phyloP scores from a whole-genome alignment of 768 basidiomycete species.

The Kwoniella bestiolae region DNA sequence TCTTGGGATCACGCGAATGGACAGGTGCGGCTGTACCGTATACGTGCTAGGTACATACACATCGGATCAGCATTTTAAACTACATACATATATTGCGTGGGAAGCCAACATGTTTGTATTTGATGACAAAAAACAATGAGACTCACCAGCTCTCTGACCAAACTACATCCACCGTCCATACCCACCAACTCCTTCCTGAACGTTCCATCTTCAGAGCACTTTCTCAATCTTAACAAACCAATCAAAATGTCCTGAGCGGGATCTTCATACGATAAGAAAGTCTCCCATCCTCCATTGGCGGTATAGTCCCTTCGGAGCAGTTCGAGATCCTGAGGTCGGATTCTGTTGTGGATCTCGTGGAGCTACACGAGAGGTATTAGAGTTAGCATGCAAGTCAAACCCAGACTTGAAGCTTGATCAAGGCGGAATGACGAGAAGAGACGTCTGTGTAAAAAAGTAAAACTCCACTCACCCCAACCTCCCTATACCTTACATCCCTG shows the following conservation, averaged over 20 bases:
- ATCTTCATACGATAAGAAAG: conserved; percentile 98
- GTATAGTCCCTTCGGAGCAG: conserved; percentile 92
- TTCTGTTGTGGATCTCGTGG: conserved; percentile 98
- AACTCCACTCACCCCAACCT: conserved; percentile 80
- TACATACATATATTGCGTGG: no score
- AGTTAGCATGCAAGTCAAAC: no score
- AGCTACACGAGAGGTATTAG: no score
- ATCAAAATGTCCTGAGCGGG: conserved; percentile 95
- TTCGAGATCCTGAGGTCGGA: conserved; percentile 92
- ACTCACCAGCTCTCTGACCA: conserved; percentile 83
- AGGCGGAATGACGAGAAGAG: conserved; percentile 9
- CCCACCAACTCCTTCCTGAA: conserved; percentile 88
- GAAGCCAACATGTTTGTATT: no score
- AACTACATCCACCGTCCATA: conserved; percentile 71
- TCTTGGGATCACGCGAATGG: conserved; percentile 94
- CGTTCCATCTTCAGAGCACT: conserved; percentile 95
- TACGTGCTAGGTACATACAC: conserved; percentile 60
- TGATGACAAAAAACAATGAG: neutral
- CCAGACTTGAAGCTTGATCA: no score
- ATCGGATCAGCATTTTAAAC: neutral
- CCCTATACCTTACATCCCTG: conserved; percentile 93
- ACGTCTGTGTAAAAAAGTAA: neutral
- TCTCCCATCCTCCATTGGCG: conserved; percentile 99
- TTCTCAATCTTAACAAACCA: conserved; percentile 85
- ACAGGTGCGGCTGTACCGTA: conserved; percentile 98